phyloP scores from a whole-genome alignment of 2,329 filamentous ascomycete genomes.

The Aspergillus transmontanensis region DNA sequence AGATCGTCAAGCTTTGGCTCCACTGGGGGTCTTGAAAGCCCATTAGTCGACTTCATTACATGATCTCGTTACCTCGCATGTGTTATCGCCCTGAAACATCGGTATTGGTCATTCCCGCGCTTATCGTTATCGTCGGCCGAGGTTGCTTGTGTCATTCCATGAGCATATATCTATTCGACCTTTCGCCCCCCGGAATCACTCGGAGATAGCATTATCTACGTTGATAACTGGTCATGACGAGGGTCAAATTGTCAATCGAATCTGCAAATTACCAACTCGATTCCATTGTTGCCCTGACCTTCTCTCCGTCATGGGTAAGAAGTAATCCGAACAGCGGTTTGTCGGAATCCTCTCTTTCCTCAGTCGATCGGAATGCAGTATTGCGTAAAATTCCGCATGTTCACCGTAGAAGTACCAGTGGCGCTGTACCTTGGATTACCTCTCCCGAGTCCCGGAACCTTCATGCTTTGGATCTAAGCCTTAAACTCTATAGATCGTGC shows the following conservation, averaged over 20 bases:
- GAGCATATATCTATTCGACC: not conserved
- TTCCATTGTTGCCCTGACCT: not conserved
- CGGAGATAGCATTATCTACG: not conserved
- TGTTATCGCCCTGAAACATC: not conserved
- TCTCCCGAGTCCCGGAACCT: not conserved
- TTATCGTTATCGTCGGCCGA: conserved; percentile 1
- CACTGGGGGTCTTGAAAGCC: not conserved
- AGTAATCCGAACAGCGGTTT: not conserved
- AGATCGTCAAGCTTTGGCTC: conserved; percentile 1
- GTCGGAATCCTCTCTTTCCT: not conserved
- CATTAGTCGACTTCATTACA: conserved; percentile 2
- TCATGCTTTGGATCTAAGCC: not conserved
- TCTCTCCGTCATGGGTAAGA: not conserved
- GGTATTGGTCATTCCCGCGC: not conserved
- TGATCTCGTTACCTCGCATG: not conserved
- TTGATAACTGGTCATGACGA: not conserved
- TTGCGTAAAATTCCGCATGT: too few species aligned
- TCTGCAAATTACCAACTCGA: not conserved
- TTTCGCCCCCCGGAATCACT: not conserved
- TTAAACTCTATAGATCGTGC: not conserved
- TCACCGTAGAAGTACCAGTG: too few species aligned
- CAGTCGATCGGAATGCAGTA: not conserved
- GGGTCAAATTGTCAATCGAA: not conserved
- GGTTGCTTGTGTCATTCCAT: not conserved
- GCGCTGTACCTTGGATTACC: not conserved